A percentile compares a stretch with the other conserved stretches of the same genome.
Evolutionary conservation across 139 green algal genomes (phyloP).

Genomic region (Limnomonas spitsbergensis): DNA sequence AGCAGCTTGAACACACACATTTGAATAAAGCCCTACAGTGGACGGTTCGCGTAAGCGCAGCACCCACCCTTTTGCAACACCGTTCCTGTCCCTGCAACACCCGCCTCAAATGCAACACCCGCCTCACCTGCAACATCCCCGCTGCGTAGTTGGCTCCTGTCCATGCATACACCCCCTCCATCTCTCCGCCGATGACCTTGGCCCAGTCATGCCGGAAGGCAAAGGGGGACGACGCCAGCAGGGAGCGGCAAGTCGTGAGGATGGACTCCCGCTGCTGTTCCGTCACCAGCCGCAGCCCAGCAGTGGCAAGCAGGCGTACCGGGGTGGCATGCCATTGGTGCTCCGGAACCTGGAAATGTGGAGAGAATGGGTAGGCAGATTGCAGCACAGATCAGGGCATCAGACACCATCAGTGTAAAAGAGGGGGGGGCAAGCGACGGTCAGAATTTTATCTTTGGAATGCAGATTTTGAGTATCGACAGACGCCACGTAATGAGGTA

Average conservation of each 20-base stretch:
- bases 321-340: conserved; percentile 26
- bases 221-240: conserved; percentile 36
- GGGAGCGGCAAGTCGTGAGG: conserved; percentile 29
- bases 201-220: conserved; percentile 36
- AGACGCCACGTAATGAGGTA: no score
- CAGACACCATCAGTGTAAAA: no score
- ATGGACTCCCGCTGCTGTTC: conserved; percentile 22
- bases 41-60: no score
- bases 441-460: no score
- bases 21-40: no score
- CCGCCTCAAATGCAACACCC: no score
- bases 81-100: no score
- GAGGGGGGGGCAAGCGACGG: no score
- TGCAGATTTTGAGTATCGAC: no score
- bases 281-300: conserved; percentile 48
- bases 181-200: conserved; percentile 38
- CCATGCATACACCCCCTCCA: conserved; percentile 50
- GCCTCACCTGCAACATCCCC: conserved; percentile 43
- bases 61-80: no score
- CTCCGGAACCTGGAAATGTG: conserved; percentile 39
- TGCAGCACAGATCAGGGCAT: no score
- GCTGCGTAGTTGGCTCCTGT: conserved; percentile 52
- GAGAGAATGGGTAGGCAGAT: background rate
- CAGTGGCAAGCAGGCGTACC: conserved; percentile 52
- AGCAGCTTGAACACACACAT: no score